phyloP scores from a whole-genome alignment of 2,329 filamentous ascomycete genomes.

The Penicillium sp. region DNA sequence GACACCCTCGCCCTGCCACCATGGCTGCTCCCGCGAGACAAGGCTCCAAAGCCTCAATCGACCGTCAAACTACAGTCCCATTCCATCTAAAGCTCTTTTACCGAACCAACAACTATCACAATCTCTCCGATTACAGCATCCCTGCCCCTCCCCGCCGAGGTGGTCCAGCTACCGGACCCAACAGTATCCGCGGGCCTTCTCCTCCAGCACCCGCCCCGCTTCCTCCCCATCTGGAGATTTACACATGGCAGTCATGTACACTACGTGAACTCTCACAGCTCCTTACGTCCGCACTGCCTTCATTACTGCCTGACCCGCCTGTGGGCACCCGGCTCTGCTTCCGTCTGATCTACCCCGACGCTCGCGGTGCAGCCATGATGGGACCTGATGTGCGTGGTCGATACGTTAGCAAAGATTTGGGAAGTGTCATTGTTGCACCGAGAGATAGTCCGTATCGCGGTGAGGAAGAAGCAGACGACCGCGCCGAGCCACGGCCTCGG shows the following conservation, averaged over 20 bases:
- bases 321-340: slow-evolving; percentile 83
- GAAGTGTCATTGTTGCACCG: slow-evolving; percentile 68
- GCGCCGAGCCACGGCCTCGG: slow-evolving; percentile 33
- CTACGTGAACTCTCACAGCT: slow-evolving; percentile 75
- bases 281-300: slow-evolving; percentile 63
- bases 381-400: slow-evolving; percentile 48
- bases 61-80: slow-evolving; percentile 67
- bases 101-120: slow-evolving; percentile 66
- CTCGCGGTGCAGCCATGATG: slow-evolving; percentile 42
- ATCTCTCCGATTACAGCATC: slow-evolving; percentile 39
- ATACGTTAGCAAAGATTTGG: slow-evolving; percentile 74
- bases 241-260: slow-evolving; percentile 79
- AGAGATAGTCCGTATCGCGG: slow-evolving; percentile 24
- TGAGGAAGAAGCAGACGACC: slow-evolving; percentile 36
- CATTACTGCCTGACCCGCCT: slow-evolving; percentile 65
- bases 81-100: slow-evolving; percentile 87
- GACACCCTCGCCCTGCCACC: slow-evolving; percentile 1
- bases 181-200: slow-evolving; percentile 33
- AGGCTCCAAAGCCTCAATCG: slow-evolving; percentile 45
- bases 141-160: slow-evolving; percentile 22
- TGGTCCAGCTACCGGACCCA: slow-evolving; percentile 35
- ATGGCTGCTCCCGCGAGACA: slow-evolving; percentile 26
- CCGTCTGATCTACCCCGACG: slow-evolving; percentile 78
- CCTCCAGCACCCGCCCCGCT: slow-evolving; percentile 56
- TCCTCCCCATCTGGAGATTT: slow-evolving; percentile 67